phyloP scores from a whole-genome alignment of 192 early-diverging fungal species.

The Allomyces macrogynus region DNA sequence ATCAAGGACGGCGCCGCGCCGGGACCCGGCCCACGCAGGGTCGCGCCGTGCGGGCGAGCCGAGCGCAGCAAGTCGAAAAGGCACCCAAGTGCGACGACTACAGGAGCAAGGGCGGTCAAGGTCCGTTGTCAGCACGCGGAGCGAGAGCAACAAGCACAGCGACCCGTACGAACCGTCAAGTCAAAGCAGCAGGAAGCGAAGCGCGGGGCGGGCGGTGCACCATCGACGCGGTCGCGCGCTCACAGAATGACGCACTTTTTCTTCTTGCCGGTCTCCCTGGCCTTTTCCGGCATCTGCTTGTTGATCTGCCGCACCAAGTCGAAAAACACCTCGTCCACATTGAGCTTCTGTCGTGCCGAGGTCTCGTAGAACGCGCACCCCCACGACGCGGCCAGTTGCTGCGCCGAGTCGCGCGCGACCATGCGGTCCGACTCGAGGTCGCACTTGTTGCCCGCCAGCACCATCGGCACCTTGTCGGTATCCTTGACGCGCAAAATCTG shows the following conservation, averaged over 20 bases:
- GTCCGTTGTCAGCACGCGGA: too few relatives aligned
- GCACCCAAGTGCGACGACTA: too few relatives aligned
- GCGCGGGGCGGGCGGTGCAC: too few relatives aligned
- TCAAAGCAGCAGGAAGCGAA: too few relatives aligned
- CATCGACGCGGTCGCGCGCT: background rate
- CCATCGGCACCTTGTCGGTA: conserved; percentile 42
- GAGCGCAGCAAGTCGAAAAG: too few relatives aligned
- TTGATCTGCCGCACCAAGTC: conserved; percentile 82
- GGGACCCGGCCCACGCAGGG: too few relatives aligned
- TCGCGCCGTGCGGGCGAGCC: too few relatives aligned
- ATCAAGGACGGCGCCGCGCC: too few relatives aligned
- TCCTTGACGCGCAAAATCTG: conserved; percentile 42
- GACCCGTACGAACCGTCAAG: too few relatives aligned
- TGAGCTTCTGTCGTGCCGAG: conserved; percentile 63
- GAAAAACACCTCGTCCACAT: conserved; percentile 82
- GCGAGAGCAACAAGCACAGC: too few relatives aligned
- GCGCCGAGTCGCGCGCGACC: conserved; percentile 42
- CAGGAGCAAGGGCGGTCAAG: too few relatives aligned
- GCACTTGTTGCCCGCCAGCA: conserved; percentile 40
- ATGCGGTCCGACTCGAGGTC: conserved; percentile 36
- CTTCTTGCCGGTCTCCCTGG: conserved; percentile 23
- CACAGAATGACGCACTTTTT: conserved; percentile 16
- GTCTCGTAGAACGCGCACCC: conserved; percentile 66
- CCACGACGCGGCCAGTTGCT: conserved; percentile 36
- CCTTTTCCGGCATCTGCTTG: conserved; percentile 48